These are phyloP conservation scores for Penicillium sp. DNA, from an alignment of 2,329 filamentous ascomycete genomes.

Conservation along the genomic window DNA sequence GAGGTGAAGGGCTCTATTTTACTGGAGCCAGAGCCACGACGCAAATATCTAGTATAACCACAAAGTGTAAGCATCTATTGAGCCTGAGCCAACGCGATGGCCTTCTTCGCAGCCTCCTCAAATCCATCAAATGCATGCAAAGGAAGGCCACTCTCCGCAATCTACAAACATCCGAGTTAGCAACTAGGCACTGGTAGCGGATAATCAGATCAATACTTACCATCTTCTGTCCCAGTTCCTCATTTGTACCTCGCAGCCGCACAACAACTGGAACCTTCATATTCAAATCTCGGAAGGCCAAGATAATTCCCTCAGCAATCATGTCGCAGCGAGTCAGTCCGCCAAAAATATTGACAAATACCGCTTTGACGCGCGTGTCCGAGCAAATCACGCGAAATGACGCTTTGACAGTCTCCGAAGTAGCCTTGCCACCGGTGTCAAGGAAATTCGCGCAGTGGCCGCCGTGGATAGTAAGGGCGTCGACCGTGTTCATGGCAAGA, in stretches of 20 bases:
- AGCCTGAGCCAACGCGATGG: conserved; percentile 40
- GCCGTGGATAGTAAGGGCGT: conserved; percentile 67
- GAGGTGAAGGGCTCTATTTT: neutral
- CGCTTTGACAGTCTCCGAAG: conserved; percentile 72
- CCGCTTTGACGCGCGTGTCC: conserved; percentile 68
- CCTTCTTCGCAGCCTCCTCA: conserved; percentile 67
- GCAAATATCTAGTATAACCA: neutral
- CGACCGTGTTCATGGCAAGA: conserved; percentile 86
- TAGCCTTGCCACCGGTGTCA: conserved; percentile 87
- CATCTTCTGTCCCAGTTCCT: conserved; percentile 66
- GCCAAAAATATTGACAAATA: conserved; percentile 71
- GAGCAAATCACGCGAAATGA: conserved; percentile 71
- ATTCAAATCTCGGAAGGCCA: conserved; percentile 68
- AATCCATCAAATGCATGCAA: conserved; percentile 72
- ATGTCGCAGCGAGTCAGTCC: conserved; percentile 73
- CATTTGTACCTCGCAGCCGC: conserved; percentile 70
- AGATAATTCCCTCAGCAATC: conserved; percentile 72
- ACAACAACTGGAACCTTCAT: conserved; percentile 73
- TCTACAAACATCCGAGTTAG: conserved; percentile 35
- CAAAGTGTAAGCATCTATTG: neutral
- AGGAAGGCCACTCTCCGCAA: conserved; percentile 64
- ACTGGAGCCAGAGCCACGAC: neutral
- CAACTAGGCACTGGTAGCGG: neutral
- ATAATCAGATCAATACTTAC: conserved; percentile 31
- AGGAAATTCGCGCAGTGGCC: conserved; percentile 78